These are phyloP conservation scores for Psidium friedrichsthalianum DNA, from an alignment of 345 rosid genomes.

Conservation along the genomic window DNA sequence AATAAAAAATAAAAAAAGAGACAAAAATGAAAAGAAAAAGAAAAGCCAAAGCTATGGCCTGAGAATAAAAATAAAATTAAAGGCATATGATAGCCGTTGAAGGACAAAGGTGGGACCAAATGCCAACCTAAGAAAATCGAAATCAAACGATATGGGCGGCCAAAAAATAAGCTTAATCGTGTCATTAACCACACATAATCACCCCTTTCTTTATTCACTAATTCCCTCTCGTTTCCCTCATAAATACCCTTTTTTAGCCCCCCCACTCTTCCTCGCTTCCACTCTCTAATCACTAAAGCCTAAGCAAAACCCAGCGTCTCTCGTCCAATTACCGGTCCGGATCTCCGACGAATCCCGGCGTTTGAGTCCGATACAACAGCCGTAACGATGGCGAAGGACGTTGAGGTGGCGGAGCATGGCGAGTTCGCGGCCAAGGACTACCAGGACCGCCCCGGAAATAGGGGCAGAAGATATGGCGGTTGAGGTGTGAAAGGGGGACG, in stretches of 20 bases:
- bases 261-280: neutral
- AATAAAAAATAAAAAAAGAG: neutral
- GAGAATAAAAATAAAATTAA: neutral
- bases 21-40: neutral
- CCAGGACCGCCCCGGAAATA: too few relatives aligned
- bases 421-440: slow-evolving; percentile 38
- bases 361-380: too few relatives aligned
- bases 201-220: neutral
- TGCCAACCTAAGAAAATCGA: neutral
- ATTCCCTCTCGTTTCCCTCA: neutral
- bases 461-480: too few relatives aligned
- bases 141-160: neutral
- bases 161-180: neutral
- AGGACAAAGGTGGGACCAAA: neutral
- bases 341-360: too few relatives aligned
- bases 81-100: neutral
- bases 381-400: slow-evolving; percentile 3
- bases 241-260: neutral
- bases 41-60: neutral
- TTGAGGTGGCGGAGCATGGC: slow-evolving; percentile 27
- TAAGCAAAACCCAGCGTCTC: neutral
- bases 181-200: slow-evolving; percentile 2
- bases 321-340: fast-evolving
- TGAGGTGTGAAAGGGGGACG: too few relatives aligned
- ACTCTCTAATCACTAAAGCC: neutral